Conservation (phyloP, 805 yeast species). For the Candida golubevii region DNA sequence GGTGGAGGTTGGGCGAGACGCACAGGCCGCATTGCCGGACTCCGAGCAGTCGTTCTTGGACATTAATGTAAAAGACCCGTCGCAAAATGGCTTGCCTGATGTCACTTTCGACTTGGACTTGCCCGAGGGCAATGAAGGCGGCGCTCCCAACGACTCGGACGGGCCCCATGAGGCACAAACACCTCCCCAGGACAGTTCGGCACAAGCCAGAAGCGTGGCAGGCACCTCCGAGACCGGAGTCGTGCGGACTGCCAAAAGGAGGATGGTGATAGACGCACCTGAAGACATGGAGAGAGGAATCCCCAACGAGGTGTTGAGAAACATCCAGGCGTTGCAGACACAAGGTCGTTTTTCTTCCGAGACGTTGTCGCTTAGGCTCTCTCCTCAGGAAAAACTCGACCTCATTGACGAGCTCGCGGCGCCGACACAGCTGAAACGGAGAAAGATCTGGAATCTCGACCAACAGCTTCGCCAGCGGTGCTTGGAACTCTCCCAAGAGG, state of each 20-base stretch:
- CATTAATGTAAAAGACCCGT: constrained; percentile 7
- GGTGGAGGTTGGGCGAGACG: constrained; percentile 53
- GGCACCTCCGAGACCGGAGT: constrained; percentile 40
- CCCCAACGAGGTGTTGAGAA: constrained; percentile 30
- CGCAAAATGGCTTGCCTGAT: constrained; percentile 16
- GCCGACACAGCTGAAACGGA: constrained; percentile 26
- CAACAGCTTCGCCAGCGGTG: constrained; percentile 27
- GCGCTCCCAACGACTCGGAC: constrained; percentile 4
- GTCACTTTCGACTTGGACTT: constrained; percentile 27
- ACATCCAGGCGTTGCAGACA: constrained; percentile 26
- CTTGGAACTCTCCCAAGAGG: constrained; percentile 23
- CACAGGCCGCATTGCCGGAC: constrained; percentile 13
- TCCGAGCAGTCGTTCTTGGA: constrained; percentile 18
- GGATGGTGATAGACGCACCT: constrained; percentile 41
- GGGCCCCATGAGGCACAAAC: constrained; percentile 22
- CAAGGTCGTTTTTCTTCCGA: constrained; percentile 16
- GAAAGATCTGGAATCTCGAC: constrained; percentile 30
- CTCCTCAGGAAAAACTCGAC: constrained; percentile 30
- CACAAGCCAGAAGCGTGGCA: constrained; percentile 26
- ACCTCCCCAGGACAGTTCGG: constrained; percentile 17
- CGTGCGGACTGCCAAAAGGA: constrained; percentile 44
- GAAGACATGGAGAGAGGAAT: constrained; percentile 44
- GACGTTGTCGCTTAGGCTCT: constrained; percentile 24
- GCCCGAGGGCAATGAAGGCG: constrained; percentile 4
- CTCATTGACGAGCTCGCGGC: constrained; percentile 32